Base-by-base conservation (phyloP, 1,284 basidiomycete genomes). In the Trametes hirsuta region DNA sequence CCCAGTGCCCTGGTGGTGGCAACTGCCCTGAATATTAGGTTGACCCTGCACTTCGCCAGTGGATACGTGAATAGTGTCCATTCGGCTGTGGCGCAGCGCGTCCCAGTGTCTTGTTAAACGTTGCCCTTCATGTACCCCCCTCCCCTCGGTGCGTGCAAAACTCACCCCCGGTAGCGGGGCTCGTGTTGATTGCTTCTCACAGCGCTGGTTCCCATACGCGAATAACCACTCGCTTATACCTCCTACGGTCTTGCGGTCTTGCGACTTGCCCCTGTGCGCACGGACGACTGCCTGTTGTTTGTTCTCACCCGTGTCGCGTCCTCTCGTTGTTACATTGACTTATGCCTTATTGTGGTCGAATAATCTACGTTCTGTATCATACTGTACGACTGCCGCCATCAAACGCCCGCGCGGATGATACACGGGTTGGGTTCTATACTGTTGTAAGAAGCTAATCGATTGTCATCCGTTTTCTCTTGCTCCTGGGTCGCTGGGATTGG, bases 311-410 rank as follows among this genome's bases (percentile, higher is more conserved):
- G 55, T 61, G 61, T 61, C 59, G 61, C 58, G 55, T 65, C 55
- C 61, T 22, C 58, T 65, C 64, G 2, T 62, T 65, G 53, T 39
- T 39, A 15, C 36, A 59, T 61, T 48, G 58, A 58, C 60, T 52
- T 54, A 53, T 65, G 58, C 60, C 47, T 62, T 65, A 65, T 65
- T 65, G 47, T 41, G 47, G 55, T 61, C 59, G 47, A 60, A 58
- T 62, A 59, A 62, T 58, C 48, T 58, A 50, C 58, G 46, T 53
- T 46, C 47, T 65, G 64, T 65, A 65, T 49, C 48, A 58, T 65
- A 65, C 37, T 65, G 64, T 65, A 65, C 58, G 55, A 53, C 42
- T 55, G 59, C 45, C 46, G n/a, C 47, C 44, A 44, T 30, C 18
- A 21, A 41, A 54, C 49, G 44, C 55, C 36, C 42, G n/a, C 14